Base-by-base conservation (phyloP, 306 rosid genomes). In the Elaeagnus macrophylla region DNA sequence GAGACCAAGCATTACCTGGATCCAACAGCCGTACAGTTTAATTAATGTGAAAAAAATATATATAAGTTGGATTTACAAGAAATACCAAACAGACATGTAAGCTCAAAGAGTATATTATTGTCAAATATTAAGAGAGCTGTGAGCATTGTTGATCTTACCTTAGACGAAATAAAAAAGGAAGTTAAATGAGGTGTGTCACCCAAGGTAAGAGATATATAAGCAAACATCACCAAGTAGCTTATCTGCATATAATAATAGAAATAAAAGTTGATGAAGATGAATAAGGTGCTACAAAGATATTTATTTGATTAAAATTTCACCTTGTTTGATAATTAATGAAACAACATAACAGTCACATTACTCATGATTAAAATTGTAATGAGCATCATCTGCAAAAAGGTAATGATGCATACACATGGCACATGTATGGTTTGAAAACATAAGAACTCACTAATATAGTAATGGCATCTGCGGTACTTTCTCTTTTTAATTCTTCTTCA, bases 161-260 rank as follows among this genome's bases (percentile, higher is more conserved):
- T 91, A 18, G 99, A 91, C 16, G 96, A 84, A 71, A 87, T 76
- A 62, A 75, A 91, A 76, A 91, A 91, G 62, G 85, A 78, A 54
- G 85, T 69, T 52, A 56, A 47, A 17, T 61, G 79, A 38, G 88
- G 95, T 37, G 81, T 78, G 70, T 91, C 95, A 38, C 99, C 99
- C 78, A 91, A 70, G 67, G 99, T 79, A 75, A 91, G 93, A 72
- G 99, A 91, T 59, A 91, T 87, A 67, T 91, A 91, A 43, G 95
- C 96, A 64, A 87, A 91, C 96, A 91, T 91, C 74, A 91, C 99
- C 43, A 91, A 83, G 66, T 91, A 91, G 83, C 99, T 91, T 74
- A 91, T 79, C 99, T 91, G 87, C 89, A 25, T n/a, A 25, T 25
- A 25, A 25, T 25, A 80, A 65, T 32, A 57, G n/a, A n/a, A n/a